phyloP scores from a whole-genome alignment of 2,329 filamentous ascomycete species.

The Didymosphaeria variabile region DNA sequence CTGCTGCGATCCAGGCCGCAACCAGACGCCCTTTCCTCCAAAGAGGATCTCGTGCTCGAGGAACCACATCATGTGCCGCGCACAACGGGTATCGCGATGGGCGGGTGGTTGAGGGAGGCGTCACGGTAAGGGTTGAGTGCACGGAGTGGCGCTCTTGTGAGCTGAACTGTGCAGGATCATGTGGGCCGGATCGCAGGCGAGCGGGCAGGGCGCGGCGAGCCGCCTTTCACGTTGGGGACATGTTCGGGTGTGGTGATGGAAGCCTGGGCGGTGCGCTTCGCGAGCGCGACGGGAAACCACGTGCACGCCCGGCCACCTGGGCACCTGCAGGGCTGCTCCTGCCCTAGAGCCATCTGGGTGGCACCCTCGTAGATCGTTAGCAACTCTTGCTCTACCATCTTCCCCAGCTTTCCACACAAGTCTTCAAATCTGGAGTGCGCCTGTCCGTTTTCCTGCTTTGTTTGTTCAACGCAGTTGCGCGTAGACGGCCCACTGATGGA shows the following conservation, averaged over 20 bases:
- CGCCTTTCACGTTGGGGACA: background rate
- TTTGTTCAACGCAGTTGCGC: conserved; percentile 1
- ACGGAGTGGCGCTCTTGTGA: background rate
- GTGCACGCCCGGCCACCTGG: background rate
- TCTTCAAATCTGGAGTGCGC: background rate
- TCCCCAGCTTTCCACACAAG: background rate
- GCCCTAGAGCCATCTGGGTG: background rate
- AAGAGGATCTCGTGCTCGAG: conserved; percentile 66
- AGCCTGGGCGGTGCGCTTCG: conserved; percentile 9
- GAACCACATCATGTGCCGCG: conserved; percentile 58
- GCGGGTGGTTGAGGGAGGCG: background rate
- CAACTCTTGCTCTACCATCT: background rate
- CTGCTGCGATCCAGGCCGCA: conserved; percentile 84
- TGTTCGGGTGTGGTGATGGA: conserved; percentile 2
- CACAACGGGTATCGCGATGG: background rate
- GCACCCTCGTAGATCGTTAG: background rate
- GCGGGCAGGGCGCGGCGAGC: background rate
- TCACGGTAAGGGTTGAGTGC: background rate
- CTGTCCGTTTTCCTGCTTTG: background rate
- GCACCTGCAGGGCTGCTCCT: background rate
- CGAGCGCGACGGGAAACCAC: conserved; percentile 9
- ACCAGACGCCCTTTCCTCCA: conserved; percentile 75
- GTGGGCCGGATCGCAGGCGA: background rate
- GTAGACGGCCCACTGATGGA: background rate
- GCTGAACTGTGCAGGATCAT: too few relatives aligned